phyloP scores from a whole-genome alignment of 140 eudicot species.

The Anethum foeniculum region DNA sequence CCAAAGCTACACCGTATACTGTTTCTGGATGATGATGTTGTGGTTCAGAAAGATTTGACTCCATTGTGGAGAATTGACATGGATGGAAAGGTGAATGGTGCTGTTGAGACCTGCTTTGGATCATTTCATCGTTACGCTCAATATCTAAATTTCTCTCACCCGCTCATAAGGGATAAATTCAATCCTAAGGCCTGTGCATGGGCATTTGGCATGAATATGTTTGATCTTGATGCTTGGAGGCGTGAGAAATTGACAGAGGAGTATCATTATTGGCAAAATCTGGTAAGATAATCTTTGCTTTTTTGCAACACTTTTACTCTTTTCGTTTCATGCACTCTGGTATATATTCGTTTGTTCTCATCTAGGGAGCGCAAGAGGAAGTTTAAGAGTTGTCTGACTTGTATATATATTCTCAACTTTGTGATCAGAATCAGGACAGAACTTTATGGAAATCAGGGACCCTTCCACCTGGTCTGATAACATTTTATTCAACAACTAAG shows the following conservation, averaged over 20 bases:
- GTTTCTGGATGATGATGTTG: conserved; percentile 40
- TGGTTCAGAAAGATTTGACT: conserved; percentile 45
- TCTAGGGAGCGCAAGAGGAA: not conserved
- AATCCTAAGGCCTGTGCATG: conserved; percentile 36
- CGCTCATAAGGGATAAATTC: conserved; percentile 26
- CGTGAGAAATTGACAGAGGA: conserved; percentile 36
- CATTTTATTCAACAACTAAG: conserved; percentile 31
- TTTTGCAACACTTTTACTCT: not conserved
- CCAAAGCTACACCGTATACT: conserved; percentile 32
- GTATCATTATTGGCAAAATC: conserved; percentile 39
- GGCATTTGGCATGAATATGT: conserved; percentile 40
- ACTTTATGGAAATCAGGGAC: conserved; percentile 34
- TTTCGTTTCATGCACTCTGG: not conserved
- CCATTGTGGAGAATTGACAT: conserved; percentile 33
- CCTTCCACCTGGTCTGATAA: conserved; percentile 39
- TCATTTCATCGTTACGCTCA: conserved; percentile 14
- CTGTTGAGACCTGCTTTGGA: conserved; percentile 35
- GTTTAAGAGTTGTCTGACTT: not conserved
- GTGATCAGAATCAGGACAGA: conserved; percentile 28
- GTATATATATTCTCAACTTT: not conserved
- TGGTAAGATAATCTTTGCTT: conserved; percentile 19
- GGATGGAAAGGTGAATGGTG: conserved; percentile 41
- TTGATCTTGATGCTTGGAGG: conserved; percentile 44
- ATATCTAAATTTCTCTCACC: conserved; percentile 14
- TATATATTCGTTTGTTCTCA: not conserved